Evolutionary conservation across 1,139 yeast species (phyloP), one percentile per base, ranked within the genome.

Genomic region (Blastobotrys proliferans): DNA sequence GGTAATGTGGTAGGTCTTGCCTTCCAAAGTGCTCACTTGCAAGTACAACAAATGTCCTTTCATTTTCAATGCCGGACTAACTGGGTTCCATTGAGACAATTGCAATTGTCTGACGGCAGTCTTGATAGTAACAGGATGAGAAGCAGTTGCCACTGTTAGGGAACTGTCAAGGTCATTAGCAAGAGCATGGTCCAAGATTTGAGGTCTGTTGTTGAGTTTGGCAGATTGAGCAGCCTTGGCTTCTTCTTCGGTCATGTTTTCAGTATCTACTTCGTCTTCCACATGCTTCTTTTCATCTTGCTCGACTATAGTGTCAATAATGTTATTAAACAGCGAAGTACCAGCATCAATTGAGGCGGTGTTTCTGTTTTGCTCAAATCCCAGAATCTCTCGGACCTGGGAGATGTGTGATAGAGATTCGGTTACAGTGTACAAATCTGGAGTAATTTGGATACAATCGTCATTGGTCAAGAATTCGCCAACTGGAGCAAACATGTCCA

Each of bases 11-110:
- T 73, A 75, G 18, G 76, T 74, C 58, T 86, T 94, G 53, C 83
- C 83, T 64, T 92, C 97, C 52, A 84, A 70, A 31, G 97, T 85
- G 56, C 77, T 82, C 38, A 79, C 72, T 43, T 77, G 77, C 55
- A 92, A 70, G 63, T 92, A 92, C 47, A 83, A 69, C 57, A 90
- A 70, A 59, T 90, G 95, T 21, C 97, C 98, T 58, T 74, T 76
- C 46, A 69, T 68, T 58, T 75, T 81, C 51, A 64, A 64, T 22
- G 68, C 63, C 37, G 73, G 69, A 5, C 79, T 70, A n/a, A 95
- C 88, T 10, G 95, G 94, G 51, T 86, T 81, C 94, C 96, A 90
- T 46, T 79, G 78, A n/a, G 96, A 84, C 39, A 87, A 61, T 43
- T 73, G 68, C 41, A 83, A 67, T 0, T 81, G 72, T 51, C 72